These are phyloP conservation scores for Dactylellina haptotyla DNA, from an alignment of 2,329 filamentous ascomycete genomes.

Conservation along the genomic window DNA sequence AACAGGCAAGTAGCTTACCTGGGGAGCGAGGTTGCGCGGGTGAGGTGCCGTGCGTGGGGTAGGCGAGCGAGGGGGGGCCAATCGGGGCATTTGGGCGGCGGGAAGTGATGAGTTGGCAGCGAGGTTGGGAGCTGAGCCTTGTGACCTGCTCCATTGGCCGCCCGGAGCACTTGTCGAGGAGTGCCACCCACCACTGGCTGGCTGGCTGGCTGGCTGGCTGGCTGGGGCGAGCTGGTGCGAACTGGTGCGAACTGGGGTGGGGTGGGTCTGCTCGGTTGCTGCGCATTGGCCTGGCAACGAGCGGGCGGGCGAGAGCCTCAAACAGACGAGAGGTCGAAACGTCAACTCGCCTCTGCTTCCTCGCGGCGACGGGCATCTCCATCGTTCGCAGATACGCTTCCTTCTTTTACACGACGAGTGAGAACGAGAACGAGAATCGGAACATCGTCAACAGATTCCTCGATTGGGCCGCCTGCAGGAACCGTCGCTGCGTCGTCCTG, in stretches of 20 bases:
- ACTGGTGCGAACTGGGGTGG: too few species aligned
- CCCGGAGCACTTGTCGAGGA: neutral
- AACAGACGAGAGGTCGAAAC: neutral
- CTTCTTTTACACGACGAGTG: neutral
- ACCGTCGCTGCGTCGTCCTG: neutral
- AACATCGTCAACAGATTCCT: conserved; percentile 10
- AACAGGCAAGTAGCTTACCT: too few species aligned
- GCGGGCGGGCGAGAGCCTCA: neutral
- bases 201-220: too few species aligned
- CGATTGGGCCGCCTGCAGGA: conserved; percentile 2
- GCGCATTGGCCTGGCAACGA: conserved; percentile 47
- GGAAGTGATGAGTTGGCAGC: conserved; percentile 48
- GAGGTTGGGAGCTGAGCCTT: conserved; percentile 12
- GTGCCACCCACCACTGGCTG: too few species aligned
- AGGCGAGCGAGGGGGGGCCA: conserved; percentile 16
- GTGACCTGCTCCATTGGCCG: conserved; percentile 37
- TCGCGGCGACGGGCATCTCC: neutral
- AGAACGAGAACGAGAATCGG: neutral
- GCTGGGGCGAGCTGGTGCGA: too few species aligned
- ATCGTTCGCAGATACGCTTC: neutral
- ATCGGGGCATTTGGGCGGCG: conserved; percentile 37
- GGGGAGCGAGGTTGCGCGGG: too few species aligned
- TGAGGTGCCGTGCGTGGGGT: neutral
- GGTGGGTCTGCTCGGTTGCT: neutral
- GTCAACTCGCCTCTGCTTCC: neutral